Percentiles rank a stretch among this genome's conserved stretches.
These are phyloP conservation scores for Spirogloea muscicola DNA, from an alignment of 139 green algal species.

Conservation along the genomic window DNA sequence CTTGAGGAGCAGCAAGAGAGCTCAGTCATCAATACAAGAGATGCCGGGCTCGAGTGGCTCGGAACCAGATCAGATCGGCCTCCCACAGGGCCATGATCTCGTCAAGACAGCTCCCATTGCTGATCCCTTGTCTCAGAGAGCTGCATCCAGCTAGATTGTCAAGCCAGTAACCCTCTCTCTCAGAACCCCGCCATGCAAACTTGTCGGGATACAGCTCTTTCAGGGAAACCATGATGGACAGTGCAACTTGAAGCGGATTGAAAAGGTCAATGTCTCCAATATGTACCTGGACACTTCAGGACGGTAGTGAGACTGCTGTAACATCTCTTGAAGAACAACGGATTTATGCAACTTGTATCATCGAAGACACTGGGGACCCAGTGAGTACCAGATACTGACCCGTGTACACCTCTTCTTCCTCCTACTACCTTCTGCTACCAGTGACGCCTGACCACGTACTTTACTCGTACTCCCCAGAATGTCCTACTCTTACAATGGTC, in stretches of 20 bases:
- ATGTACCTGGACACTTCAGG: slow-evolving; percentile 12
- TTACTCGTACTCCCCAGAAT: no score
- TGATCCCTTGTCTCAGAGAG: slow-evolving; percentile 26
- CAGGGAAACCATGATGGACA: slow-evolving; percentile 16
- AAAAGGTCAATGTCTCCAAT: slow-evolving; percentile 5
- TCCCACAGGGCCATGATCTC: slow-evolving; percentile 46
- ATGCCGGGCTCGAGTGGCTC: slow-evolving; percentile 20
- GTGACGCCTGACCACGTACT: no score
- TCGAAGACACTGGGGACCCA: background rate
- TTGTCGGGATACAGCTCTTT: slow-evolving; percentile 31
- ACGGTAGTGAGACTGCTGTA: background rate
- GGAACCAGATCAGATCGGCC: slow-evolving; percentile 44
- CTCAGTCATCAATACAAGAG: no score
- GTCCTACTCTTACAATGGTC: no score
- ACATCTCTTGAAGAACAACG: background rate
- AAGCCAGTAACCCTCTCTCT: slow-evolving; percentile 37
- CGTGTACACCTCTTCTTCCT: background rate
- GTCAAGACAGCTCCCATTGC: slow-evolving; percentile 29
- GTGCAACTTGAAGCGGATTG: slow-evolving; percentile 24
- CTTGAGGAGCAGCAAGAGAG: no score
- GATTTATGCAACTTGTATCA: background rate
- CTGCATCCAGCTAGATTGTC: slow-evolving; percentile 38
- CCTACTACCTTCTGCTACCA: no score
- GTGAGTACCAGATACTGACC: background rate
- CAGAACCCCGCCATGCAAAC: slow-evolving; percentile 39